A percentile compares a stretch with the other conserved stretches of the same genome.
Evolutionary conservation across 306 rosid genomes (phyloP).

Genomic region (Acacia confusa): DNA sequence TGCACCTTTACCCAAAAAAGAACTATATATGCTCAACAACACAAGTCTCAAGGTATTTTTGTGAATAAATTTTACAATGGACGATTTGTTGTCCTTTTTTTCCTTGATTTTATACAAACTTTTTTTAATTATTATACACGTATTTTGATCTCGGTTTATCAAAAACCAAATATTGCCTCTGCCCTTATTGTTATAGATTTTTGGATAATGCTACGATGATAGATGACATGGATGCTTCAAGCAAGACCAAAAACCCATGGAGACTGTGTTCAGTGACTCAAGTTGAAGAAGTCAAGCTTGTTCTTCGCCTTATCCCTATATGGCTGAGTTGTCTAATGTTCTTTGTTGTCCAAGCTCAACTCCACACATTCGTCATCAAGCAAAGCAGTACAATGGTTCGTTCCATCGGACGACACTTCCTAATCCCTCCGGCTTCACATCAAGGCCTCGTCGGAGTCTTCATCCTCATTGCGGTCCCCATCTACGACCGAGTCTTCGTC

Average conservation of each 20-base stretch:
- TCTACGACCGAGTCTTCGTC: constrained; percentile 61
- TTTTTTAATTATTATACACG: too few relatives aligned
- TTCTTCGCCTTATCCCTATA: constrained; percentile 63
- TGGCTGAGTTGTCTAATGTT: constrained; percentile 73
- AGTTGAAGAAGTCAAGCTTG: constrained; percentile 77
- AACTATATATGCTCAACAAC: too few relatives aligned
- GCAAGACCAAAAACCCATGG: constrained; percentile 58
- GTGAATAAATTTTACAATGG: too few relatives aligned
- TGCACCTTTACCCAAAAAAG: too few relatives aligned
- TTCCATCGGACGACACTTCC: constrained; percentile 11
- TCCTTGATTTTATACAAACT: not conserved
- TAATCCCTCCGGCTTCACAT: not conserved
- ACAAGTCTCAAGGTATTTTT: too few relatives aligned
- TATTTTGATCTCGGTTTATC: not conserved
- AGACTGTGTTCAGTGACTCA: constrained; percentile 66
- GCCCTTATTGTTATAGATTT: constrained; percentile 31
- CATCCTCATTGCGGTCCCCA: constrained; percentile 49
- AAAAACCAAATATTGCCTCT: too few relatives aligned
- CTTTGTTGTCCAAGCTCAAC: constrained; percentile 47
- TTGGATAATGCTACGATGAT: constrained; percentile 70
- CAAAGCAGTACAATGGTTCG: constrained; percentile 63
- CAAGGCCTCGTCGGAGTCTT: constrained; percentile 8
- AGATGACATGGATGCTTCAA: constrained; percentile 48
- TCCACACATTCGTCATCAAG: constrained; percentile 61
- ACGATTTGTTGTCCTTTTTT: too few relatives aligned